Conservation (phyloP, 192 early-diverging fungal genomes). For the Coemansia sp. region DNA sequence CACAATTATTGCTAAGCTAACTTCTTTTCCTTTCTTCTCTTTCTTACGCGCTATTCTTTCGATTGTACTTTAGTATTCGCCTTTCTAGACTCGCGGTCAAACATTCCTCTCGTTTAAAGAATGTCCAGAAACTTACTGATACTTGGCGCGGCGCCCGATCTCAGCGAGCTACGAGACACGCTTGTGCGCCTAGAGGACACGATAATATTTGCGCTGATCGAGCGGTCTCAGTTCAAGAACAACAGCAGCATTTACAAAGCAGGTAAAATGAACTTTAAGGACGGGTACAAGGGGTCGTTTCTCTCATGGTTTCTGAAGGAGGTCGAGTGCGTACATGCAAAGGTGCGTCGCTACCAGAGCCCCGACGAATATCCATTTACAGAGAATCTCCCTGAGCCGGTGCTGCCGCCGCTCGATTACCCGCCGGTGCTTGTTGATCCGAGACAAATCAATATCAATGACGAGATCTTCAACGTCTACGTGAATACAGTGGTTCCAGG, state of each 20-base stretch:
- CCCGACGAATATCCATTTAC: conserved; percentile 98
- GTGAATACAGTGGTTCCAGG: conserved; percentile 75
- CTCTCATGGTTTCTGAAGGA: conserved; percentile 89
- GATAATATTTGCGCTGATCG: conserved; percentile 85
- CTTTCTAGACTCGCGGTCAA: background rate
- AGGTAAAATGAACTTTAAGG: conserved; percentile 66
- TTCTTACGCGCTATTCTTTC: no score
- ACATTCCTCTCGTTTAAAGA: background rate
- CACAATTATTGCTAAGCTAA: no score
- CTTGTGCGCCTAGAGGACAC: conserved; percentile 96
- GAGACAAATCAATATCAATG: conserved; percentile 86
- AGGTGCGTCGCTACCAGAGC: conserved; percentile 76
- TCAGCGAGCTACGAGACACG: conserved; percentile 64
- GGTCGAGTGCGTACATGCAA: conserved; percentile 89
- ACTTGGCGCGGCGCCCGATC: conserved; percentile 36
- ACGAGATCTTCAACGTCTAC: conserved; percentile 80
- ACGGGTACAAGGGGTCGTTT: conserved; percentile 74
- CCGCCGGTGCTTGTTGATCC: conserved; percentile 71
- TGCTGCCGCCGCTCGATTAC: conserved; percentile 82
- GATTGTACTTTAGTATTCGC: background rate
- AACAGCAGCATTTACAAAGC: conserved; percentile 80
- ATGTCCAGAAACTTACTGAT: conserved; percentile 54
- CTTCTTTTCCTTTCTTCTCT: no score
- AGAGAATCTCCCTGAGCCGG: conserved; percentile 74
- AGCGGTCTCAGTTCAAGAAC: conserved; percentile 86